Percentiles rank a stretch among this genome's conserved stretches.
Evolutionary conservation across 2,329 filamentous ascomycete species (phyloP).

Genomic region (Amphichorda felina): DNA sequence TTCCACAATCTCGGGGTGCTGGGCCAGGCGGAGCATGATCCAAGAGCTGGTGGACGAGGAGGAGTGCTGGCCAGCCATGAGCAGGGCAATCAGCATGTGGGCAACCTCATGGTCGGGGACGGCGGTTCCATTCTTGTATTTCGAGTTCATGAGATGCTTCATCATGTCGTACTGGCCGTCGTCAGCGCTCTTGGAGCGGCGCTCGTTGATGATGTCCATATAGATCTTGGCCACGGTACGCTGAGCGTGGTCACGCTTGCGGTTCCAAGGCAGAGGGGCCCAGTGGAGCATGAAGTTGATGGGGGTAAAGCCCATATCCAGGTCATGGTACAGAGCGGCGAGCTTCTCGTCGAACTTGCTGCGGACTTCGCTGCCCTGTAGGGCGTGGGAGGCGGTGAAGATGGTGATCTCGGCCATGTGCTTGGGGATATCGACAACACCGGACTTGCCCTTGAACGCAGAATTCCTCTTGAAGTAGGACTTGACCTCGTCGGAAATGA

Average conservation of each 20-base stretch:
- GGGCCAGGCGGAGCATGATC: slow-evolving; percentile 73
- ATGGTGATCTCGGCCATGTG: slow-evolving; percentile 80
- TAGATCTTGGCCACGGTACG: slow-evolving; percentile 72
- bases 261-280: slow-evolving; percentile 82
- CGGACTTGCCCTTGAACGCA: slow-evolving; percentile 55
- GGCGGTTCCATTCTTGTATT: slow-evolving; percentile 69
- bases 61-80: slow-evolving; percentile 88
- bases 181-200: slow-evolving; percentile 40
- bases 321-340: slow-evolving; percentile 73
- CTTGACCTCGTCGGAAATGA: slow-evolving; percentile 65
- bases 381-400: slow-evolving; percentile 75
- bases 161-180: slow-evolving; percentile 64
- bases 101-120: slow-evolving; percentile 80
- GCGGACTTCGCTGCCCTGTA: slow-evolving; percentile 77
- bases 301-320: slow-evolving; percentile 81
- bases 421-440: slow-evolving; percentile 59
- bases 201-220: slow-evolving; percentile 67
- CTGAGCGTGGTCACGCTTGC: slow-evolving; percentile 68
- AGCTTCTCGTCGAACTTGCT: slow-evolving; percentile 70
- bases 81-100: slow-evolving; percentile 86
- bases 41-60: slow-evolving; percentile 75
- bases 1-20: slow-evolving; percentile 65
- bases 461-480: slow-evolving; percentile 59
- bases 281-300: slow-evolving; percentile 87
- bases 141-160: slow-evolving; percentile 76